A percentile compares a stretch with the other conserved stretches of the same genome.
These are phyloP conservation scores for Aspergillus viridinutans DNA, from an alignment of 2,329 filamentous ascomycete species.

Conservation along the genomic window DNA sequence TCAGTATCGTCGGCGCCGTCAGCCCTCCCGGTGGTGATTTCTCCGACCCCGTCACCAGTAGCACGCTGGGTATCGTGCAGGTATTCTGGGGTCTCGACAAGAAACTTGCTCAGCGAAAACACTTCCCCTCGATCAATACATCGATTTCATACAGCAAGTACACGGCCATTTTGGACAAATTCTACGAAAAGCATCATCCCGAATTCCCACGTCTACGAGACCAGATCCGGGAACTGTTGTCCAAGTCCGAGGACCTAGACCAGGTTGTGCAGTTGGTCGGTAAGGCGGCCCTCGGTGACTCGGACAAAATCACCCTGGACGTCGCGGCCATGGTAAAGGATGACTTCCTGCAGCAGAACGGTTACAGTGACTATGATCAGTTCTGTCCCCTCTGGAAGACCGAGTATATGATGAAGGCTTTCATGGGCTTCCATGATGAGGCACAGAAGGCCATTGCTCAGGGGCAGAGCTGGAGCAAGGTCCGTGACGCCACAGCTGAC, in stretches of 20 bases:
- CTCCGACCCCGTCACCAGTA: conserved; percentile 92
- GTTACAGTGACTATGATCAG: conserved; percentile 98
- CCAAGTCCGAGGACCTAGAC: conserved; percentile 94
- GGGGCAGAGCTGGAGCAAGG: conserved; percentile 87
- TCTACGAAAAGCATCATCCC: conserved; percentile 87
- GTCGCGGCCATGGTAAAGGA: conserved; percentile 91
- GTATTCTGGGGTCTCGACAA: conserved; percentile 99
- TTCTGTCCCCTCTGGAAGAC: conserved; percentile 99
- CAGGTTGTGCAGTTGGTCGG: conserved; percentile 98
- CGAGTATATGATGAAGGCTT: conserved; percentile 99
- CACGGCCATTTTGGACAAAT: conserved; percentile 80
- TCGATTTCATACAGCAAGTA: conserved; percentile 96
- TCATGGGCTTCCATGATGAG: conserved; percentile 97
- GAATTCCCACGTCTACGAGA: conserved; percentile 92
- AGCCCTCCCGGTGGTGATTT: conserved; percentile 98
- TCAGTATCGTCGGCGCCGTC: conserved; percentile 96
- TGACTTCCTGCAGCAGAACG: conserved; percentile 98
- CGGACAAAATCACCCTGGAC: conserved; percentile 97
- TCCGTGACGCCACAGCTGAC: conserved; percentile 83
- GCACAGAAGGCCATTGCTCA: conserved; percentile 90
- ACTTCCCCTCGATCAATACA: conserved; percentile 98
- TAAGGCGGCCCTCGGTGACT: conserved; percentile 91
- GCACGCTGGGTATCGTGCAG: conserved; percentile 94
- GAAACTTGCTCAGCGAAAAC: conserved; percentile 97
- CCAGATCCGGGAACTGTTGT: conserved; percentile 87